phyloP scores from a whole-genome alignment of 2,329 filamentous ascomycete species.

The Colletotrichum neosansevieriae region DNA sequence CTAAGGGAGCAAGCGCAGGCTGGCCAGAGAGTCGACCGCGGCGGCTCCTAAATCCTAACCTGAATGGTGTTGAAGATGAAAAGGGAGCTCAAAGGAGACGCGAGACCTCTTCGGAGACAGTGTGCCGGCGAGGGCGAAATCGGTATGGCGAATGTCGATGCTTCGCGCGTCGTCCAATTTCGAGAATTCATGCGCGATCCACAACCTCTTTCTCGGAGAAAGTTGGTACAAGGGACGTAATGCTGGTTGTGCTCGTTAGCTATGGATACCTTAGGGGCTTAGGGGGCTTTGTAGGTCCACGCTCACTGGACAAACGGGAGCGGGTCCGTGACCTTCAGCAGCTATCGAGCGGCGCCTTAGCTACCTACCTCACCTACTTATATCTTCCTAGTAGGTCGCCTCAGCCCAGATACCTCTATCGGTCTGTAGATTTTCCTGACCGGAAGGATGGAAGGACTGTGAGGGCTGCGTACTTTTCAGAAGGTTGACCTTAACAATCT shows the following conservation, averaged over 20 bases:
- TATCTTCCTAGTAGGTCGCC: too few species aligned
- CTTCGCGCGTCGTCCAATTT: conserved; percentile 40
- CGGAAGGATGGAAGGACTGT: not conserved
- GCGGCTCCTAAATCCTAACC: too few species aligned
- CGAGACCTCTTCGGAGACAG: conserved; percentile 9
- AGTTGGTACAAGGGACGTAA: conserved; percentile 32
- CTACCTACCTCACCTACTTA: not conserved
- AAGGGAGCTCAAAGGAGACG: not conserved
- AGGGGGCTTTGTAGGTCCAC: not conserved
- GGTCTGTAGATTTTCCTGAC: conserved; percentile 3
- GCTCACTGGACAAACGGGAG: not conserved
- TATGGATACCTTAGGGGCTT: conserved; percentile 16
- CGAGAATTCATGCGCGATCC: conserved; percentile 42
- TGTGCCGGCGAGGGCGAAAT: not conserved
- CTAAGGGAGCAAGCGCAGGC: conserved; percentile 24
- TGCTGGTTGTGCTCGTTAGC: conserved; percentile 10
- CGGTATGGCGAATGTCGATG: conserved; percentile 26
- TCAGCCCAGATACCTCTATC: not conserved
- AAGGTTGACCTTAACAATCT: too few species aligned
- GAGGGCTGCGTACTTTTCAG: too few species aligned
- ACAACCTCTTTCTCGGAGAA: conserved; percentile 29
- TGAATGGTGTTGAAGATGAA: not conserved
- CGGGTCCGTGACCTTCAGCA: not conserved
- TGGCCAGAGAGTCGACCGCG: not conserved
- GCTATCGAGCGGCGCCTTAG: not conserved